Evolutionary conservation across 2,329 filamentous ascomycete species (phyloP).

Genomic region (Beauveria sp.): DNA sequence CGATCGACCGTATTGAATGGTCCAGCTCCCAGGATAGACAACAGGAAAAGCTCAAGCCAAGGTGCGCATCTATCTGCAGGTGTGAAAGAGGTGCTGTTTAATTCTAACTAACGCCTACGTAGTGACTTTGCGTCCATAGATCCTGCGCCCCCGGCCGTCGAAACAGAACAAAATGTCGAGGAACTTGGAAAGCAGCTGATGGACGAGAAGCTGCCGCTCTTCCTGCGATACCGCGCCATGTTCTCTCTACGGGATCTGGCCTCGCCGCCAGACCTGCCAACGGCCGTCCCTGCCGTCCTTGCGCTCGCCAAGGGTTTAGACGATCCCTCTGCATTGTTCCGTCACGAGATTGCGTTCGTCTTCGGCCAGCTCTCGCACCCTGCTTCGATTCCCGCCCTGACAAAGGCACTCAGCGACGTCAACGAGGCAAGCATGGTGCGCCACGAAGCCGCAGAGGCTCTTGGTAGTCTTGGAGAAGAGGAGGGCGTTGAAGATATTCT

Average conservation of each 20-base stretch:
- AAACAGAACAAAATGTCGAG: conserved; percentile 60
- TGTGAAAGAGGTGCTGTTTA: conserved; percentile 14
- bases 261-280: conserved; percentile 84
- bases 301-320: conserved; percentile 79
- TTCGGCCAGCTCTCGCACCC: conserved; percentile 95
- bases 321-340: conserved; percentile 86
- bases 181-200: conserved; percentile 71
- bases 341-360: conserved; percentile 96
- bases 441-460: conserved; percentile 92
- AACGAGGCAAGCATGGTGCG: conserved; percentile 93
- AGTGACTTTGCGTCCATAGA: conserved; percentile 96
- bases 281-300: conserved; percentile 77
- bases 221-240: conserved; percentile 95
- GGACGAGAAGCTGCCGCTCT: conserved; percentile 71
- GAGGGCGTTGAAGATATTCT: conserved; percentile 84
- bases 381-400: conserved; percentile 88
- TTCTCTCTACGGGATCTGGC: conserved; percentile 92
- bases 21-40: conserved; percentile 68
- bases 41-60: conserved; percentile 70
- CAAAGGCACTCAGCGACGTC: conserved; percentile 66
- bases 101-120: conserved; percentile 23
- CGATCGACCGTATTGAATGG: conserved; percentile 90
- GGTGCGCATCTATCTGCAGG: conserved; percentile 43
- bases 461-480: conserved; percentile 89
- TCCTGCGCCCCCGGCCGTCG: conserved; percentile 80